Evolutionary conservation across 371 early-diverging fungal species (phyloP).

Genomic region (Basidiobolus meristosporus): DNA sequence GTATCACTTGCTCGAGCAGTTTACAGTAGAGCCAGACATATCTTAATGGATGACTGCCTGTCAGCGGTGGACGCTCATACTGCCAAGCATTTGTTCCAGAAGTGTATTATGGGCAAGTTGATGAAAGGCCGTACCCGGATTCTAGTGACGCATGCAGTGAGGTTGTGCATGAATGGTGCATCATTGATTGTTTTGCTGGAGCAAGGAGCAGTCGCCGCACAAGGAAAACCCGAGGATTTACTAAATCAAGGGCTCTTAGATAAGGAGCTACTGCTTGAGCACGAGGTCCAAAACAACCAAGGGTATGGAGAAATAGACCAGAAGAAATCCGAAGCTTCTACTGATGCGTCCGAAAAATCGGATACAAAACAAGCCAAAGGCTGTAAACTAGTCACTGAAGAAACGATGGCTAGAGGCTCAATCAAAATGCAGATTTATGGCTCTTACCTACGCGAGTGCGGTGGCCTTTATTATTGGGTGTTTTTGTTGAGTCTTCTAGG

Average conservation of each 20-base stretch:
- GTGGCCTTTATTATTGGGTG: slow-evolving; percentile 33
- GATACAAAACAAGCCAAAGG: slow-evolving; percentile 9
- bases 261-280: slow-evolving; percentile 1
- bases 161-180: slow-evolving; percentile 44
- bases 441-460: slow-evolving; percentile 40
- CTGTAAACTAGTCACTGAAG: slow-evolving; percentile 37
- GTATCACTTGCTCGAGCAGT: slow-evolving; percentile 71
- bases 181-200: slow-evolving; percentile 39
- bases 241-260: slow-evolving; percentile 13
- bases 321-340: slow-evolving; percentile 1
- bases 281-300: slow-evolving; percentile 6
- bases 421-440: slow-evolving; percentile 33
- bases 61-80: slow-evolving; percentile 77
- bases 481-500: slow-evolving; percentile 21
- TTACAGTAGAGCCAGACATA: slow-evolving; percentile 46
- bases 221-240: slow-evolving; percentile 16
- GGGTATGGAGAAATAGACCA: slow-evolving; percentile 5
- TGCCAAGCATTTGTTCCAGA: slow-evolving; percentile 52
- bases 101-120: slow-evolving; percentile 46
- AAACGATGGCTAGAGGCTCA: slow-evolving; percentile 38
- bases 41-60: slow-evolving; percentile 69
- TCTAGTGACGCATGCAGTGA: slow-evolving; percentile 77
- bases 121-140: slow-evolving; percentile 61
- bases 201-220: slow-evolving; percentile 21
- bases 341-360: slow-evolving; percentile 6